phyloP scores from a whole-genome alignment of 169 alveolate genomes.

The Eimeria sp. region DNA sequence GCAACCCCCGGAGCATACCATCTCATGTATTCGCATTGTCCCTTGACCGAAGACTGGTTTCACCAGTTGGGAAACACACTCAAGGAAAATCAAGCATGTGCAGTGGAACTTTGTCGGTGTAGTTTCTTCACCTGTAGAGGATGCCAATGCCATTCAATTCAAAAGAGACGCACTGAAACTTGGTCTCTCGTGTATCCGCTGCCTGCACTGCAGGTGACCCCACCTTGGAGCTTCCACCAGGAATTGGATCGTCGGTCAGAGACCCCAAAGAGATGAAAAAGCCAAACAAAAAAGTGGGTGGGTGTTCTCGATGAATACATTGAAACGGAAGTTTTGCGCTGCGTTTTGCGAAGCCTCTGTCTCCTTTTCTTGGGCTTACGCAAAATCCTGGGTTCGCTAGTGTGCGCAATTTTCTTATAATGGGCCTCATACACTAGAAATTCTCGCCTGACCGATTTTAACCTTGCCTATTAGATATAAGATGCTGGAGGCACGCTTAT shows the following conservation, averaged over 20 bases:
- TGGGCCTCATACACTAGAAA: neutral
- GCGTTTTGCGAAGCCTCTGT: neutral
- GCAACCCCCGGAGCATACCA: slow-evolving; percentile 9
- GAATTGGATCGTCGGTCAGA: neutral
- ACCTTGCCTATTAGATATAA: neutral
- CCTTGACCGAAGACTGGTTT: neutral
- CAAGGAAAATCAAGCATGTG: neutral
- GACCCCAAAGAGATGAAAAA: neutral
- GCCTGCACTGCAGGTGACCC: slow-evolving; percentile 26
- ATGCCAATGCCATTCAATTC: neutral
- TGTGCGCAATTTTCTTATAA: neutral
- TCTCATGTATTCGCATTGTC: slow-evolving; percentile 10
- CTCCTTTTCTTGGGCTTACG: neutral
- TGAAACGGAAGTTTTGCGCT: neutral
- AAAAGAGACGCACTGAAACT: neutral
- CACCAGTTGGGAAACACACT: neutral
- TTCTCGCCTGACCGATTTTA: neutral
- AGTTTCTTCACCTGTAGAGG: neutral
- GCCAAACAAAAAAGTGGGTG: neutral
- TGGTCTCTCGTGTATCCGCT: neutral
- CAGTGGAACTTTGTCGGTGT: neutral
- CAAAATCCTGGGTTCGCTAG: neutral
- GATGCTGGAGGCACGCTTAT: neutral
- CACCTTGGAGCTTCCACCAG: neutral
- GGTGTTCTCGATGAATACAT: neutral